These are phyloP conservation scores for Hagleromyces aurorensis DNA, from an alignment of 805 yeast genomes.

Conservation along the genomic window DNA sequence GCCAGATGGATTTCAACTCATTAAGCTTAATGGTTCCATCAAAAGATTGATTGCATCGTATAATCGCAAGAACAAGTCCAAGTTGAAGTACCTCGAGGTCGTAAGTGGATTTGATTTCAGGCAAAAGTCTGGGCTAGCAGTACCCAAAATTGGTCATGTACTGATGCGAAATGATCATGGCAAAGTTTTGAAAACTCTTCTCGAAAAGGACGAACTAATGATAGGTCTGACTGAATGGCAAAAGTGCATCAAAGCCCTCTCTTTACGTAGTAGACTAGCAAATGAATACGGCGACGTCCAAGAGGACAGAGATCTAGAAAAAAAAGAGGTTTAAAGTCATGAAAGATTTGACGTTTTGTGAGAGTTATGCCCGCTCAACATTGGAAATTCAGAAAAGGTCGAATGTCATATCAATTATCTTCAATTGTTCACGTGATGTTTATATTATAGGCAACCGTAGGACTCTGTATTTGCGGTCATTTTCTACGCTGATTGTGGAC, in stretches of 20 bases:
- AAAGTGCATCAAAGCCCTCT: no score
- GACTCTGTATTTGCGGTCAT: no score
- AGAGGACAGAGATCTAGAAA: no score
- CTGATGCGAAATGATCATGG: constrained; percentile 13
- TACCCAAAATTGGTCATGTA: constrained; percentile 16
- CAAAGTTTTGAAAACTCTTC: constrained; percentile 2
- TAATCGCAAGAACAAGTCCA: constrained; percentile 6
- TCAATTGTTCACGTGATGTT: no score
- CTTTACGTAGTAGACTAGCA: no score
- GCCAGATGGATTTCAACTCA: constrained; percentile 18
- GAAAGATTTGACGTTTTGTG: not conserved
- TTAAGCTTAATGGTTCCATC: constrained; percentile 3
- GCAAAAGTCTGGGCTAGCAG: constrained; percentile 20
- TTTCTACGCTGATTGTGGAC: no score
- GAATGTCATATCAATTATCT: no score
- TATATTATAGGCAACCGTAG: no score
- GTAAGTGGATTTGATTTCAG: constrained; percentile 26
- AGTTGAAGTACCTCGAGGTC: constrained; percentile 16
- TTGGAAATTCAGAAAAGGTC: no score
- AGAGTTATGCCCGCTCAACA: not conserved
- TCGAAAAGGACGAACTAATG: constrained; percentile 5
- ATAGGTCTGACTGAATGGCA: constrained; percentile 13
- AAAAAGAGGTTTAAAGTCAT: constrained; percentile 1
- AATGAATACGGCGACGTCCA: no score
- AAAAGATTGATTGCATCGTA: constrained; percentile 7